phyloP scores from a whole-genome alignment of 192 early-diverging fungal species.

The Neocallimastix lanati region DNA sequence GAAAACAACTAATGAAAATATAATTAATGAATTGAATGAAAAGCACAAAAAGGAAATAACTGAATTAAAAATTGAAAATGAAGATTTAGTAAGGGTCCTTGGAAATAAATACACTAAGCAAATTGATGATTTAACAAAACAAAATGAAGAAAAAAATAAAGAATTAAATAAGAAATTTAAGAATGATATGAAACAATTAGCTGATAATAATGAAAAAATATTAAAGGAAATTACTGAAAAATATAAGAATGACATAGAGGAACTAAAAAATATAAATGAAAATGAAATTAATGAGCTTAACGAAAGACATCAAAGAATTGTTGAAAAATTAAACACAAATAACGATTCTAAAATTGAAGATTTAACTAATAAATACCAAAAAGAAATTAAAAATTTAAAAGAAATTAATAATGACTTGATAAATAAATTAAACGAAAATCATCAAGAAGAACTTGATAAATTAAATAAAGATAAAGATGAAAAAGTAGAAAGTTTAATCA shows the following conservation, averaged over 20 bases:
- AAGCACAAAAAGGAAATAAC: neutral
- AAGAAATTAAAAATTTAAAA: neutral
- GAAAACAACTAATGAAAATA: neutral
- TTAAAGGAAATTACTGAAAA: neutral
- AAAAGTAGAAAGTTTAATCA: neutral
- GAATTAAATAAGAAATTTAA: neutral
- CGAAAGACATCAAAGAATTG: neutral
- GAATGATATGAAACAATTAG: neutral
- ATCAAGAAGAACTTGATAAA: neutral
- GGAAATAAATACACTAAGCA: neutral
- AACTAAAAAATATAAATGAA: neutral
- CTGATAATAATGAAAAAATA: neutral
- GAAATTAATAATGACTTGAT: neutral
- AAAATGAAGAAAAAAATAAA: neutral
- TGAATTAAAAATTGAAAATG: neutral
- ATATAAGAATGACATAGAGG: neutral
- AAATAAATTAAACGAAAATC: neutral
- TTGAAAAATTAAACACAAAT: neutral
- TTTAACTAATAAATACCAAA: neutral
- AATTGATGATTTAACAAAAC: neutral
- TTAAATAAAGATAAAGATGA: neutral
- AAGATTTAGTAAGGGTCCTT: neutral
- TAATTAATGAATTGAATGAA: neutral
- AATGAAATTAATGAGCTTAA: neutral
- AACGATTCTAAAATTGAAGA: neutral